Conservation (phyloP, 2,329 filamentous ascomycete species). For the Aspergillus ustus region DNA sequence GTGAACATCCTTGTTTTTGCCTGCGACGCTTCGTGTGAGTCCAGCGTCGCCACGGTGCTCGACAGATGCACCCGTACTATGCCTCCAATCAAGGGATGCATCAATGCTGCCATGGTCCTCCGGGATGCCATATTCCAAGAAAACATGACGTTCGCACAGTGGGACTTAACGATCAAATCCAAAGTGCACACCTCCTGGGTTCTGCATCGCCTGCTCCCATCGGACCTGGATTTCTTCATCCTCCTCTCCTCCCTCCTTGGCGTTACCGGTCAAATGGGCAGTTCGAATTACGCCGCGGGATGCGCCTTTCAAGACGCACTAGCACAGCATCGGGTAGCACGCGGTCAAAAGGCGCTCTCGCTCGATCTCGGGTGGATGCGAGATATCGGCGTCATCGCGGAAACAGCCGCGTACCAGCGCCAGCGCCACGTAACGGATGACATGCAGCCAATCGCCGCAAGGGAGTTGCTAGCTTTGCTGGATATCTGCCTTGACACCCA, state of each 20-base stretch:
- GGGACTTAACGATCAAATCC: constrained; percentile 32
- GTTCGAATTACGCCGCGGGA: constrained; percentile 8
- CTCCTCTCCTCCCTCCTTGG: constrained; percentile 43
- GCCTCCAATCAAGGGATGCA: constrained; percentile 33
- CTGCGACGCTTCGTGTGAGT: constrained; percentile 23
- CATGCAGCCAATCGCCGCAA: constrained; percentile 27
- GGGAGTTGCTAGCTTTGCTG: constrained; percentile 31
- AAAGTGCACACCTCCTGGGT: constrained; percentile 41
- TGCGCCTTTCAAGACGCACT: constrained; percentile 10
- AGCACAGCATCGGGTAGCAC: not conserved
- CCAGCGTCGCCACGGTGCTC: constrained; percentile 8
- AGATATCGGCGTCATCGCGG: constrained; percentile 23
- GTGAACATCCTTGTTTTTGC: constrained; percentile 14
- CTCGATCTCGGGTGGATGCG: constrained; percentile 14
- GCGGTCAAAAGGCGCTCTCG: not conserved
- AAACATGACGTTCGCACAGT: constrained; percentile 40
- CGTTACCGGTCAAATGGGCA: constrained; percentile 17
- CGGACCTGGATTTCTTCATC: constrained; percentile 49
- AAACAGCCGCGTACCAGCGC: constrained; percentile 9
- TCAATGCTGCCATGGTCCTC: constrained; percentile 32
- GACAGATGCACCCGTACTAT: constrained; percentile 17
- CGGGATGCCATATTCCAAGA: constrained; percentile 21
- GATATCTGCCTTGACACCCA: constrained; percentile 11
- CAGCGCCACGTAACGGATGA: constrained; percentile 15
- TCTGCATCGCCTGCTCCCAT: constrained; percentile 32